Percentiles rank a stretch among this genome's conserved stretches.
phyloP scores from a whole-genome alignment of 129 eudicot species.

The Oenanthe sinensis region DNA sequence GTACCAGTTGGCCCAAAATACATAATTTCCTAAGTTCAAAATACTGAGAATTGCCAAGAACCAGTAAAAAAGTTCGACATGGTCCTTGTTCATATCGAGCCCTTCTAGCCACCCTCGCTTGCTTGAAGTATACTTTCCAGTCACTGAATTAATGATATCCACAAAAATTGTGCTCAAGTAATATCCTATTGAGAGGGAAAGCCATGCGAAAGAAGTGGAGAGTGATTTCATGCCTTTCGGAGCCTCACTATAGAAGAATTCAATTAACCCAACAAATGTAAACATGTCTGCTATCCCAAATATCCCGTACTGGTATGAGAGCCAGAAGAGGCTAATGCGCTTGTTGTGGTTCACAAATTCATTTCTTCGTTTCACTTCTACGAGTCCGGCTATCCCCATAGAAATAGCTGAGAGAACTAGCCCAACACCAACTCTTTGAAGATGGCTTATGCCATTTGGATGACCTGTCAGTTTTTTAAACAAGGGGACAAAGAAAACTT shows the following conservation, averaged over 20 bases:
- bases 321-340: conserved; percentile 17
- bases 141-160: not conserved
- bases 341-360: conserved; percentile 6
- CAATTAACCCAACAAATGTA: conserved; percentile 17
- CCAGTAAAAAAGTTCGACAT: conserved; percentile 19
- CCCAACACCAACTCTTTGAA: conserved; percentile 24
- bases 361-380: conserved; percentile 18
- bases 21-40: conserved; percentile 8
- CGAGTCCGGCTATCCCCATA: conserved; percentile 18
- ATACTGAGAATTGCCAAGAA: conserved; percentile 8
- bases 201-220: conserved; percentile 4
- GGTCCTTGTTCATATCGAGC: conserved; percentile 2
- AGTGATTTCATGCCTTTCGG: conserved; percentile 21
- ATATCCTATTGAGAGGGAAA: conserved; percentile 16
- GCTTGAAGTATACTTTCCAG: not conserved
- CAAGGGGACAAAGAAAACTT: conserved; percentile 8
- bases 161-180: conserved; percentile 20
- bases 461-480: conserved; percentile 17
- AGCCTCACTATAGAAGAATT: conserved; percentile 21
- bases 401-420: conserved; percentile 17
- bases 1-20: conserved; percentile 22
- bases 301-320: no score
- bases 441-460: conserved; percentile 20
- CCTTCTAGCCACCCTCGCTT: conserved; percentile 20
- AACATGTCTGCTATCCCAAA: conserved; percentile 29